A percentile compares a stretch with the other conserved stretches of the same genome.
These are phyloP conservation scores for Clitopilus passeckerianus DNA, from an alignment of 768 basidiomycete species.

Conservation along the genomic window DNA sequence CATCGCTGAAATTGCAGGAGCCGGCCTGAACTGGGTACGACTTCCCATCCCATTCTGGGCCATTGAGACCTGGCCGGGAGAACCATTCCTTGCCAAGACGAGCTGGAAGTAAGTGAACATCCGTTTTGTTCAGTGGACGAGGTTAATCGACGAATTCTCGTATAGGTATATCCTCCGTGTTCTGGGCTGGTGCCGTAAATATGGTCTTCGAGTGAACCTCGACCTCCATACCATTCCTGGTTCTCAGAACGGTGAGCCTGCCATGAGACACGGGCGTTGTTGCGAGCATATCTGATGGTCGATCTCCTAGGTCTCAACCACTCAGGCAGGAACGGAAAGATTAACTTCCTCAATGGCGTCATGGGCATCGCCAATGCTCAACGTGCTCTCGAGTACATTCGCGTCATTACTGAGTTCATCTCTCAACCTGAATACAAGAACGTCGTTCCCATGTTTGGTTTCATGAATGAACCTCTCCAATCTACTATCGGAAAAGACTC, in stretches of 20 bases:
- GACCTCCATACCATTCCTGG: conserved; percentile 80
- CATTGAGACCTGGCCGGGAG: conserved; percentile 61
- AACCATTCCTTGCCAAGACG: conserved; percentile 73
- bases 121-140: neutral
- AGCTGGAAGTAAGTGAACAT: conserved; percentile 60
- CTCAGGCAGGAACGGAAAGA: conserved; percentile 52
- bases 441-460: conserved; percentile 59
- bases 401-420: conserved; percentile 79
- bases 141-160: neutral
- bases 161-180: conserved; percentile 70
- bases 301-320: conserved; percentile 44
- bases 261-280: neutral
- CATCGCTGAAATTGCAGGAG: conserved; percentile 84
- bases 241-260: conserved; percentile 58
- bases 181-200: conserved; percentile 78
- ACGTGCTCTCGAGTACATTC: conserved; percentile 71
- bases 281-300: neutral
- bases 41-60: conserved; percentile 87
- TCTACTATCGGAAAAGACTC: conserved; percentile 49
- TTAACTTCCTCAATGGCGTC: conserved; percentile 67
- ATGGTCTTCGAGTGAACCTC: conserved; percentile 75
- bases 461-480: conserved; percentile 58
- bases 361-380: conserved; percentile 90
- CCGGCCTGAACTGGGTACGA: conserved; percentile 84
- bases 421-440: conserved; percentile 70